Conservation (phyloP, 768 basidiomycete genomes). For the Mycena polygramma region DNA sequence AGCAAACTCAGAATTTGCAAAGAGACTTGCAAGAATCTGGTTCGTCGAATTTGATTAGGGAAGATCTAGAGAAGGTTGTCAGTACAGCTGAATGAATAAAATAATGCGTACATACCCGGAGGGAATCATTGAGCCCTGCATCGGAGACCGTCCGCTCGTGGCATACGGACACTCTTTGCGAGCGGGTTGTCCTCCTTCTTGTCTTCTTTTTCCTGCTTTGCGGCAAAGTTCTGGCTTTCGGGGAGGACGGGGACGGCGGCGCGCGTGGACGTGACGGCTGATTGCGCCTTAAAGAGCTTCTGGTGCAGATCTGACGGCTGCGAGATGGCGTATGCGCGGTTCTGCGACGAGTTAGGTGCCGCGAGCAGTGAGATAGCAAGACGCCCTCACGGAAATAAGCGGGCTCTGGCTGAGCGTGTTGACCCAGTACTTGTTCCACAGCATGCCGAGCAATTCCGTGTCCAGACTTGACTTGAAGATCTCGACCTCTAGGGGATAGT, state of each 20-base stretch:
- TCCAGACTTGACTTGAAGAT: conserved; percentile 95
- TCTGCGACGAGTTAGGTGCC: conserved; percentile 60
- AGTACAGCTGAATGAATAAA: no score
- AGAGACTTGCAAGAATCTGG: no score
- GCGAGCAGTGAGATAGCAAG: neutral
- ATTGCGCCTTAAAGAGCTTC: conserved; percentile 84
- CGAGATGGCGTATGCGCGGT: conserved; percentile 92
- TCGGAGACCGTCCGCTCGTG: no score
- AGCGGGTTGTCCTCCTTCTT: conserved; percentile 91
- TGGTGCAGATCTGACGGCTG: conserved; percentile 92
- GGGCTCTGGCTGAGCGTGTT: conserved; percentile 96
- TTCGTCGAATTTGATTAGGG: no score
- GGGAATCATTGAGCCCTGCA: no score
- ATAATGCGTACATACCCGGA: no score
- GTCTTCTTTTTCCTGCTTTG: conserved; percentile 73
- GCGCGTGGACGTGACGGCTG: conserved; percentile 68
- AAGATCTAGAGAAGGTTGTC: no score
- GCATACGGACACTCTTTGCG: conserved; percentile 89
- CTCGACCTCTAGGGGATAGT: conserved; percentile 94
- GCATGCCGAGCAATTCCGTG: conserved; percentile 84
- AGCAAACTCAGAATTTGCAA: no score
- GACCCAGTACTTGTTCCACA: conserved; percentile 99
- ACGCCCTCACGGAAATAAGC: conserved; percentile 78
- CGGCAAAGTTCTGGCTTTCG: conserved; percentile 50
- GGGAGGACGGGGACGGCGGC: conserved; percentile 67